Evolutionary conservation across 1,139 yeast genomes (phyloP), one percentile per base, ranked within the genome.

Genomic region (Meyerozyma sp.): DNA sequence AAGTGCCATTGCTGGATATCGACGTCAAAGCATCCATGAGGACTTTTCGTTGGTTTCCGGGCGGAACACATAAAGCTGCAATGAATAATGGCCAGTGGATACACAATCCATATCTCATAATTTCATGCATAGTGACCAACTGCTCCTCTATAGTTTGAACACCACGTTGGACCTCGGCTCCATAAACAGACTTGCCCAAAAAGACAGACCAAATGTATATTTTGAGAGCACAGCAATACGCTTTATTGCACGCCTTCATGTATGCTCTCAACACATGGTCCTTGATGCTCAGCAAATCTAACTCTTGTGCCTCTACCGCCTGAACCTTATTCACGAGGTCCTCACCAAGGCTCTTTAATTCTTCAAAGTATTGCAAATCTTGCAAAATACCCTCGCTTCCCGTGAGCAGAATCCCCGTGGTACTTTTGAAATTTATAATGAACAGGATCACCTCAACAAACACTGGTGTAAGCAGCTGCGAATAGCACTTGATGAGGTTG

Each of bases 71-170:
- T 18, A 46, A 25, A 5, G 44, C 49, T 13, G 43, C 47, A 14
- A 45, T 29, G 36, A 45, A 46, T 8, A 46, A 11, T 3, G 47
- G 46, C 48, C 48, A 46, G 27, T 46, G 49, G 3, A 43, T 39
- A 23, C 45, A 41, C 8, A 46, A 23, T 2, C 48, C 49, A 37
- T 20, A 36, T 14, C 4, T 34, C 14, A 34, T 35, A n/a, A 46
- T 38, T 11, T 38, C 32, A 8, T 29, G 32, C 25, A 46, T 39
- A 5, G 48, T 26, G n/a, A 34, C 41, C 8, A 44, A 26, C 30
- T 44, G 45, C 25, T 46, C 49, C 32, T 41, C 49, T 5, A 46
- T 46, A 3, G 10, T 34, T 21, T 42, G 44, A 6, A 46, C 49
- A 14, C 41, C 34, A 5, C 32, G 26, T 25, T 46, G 48, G 3